Conservation (phyloP, 2,329 filamentous ascomycete species). For the Ascochyta fabae region DNA sequence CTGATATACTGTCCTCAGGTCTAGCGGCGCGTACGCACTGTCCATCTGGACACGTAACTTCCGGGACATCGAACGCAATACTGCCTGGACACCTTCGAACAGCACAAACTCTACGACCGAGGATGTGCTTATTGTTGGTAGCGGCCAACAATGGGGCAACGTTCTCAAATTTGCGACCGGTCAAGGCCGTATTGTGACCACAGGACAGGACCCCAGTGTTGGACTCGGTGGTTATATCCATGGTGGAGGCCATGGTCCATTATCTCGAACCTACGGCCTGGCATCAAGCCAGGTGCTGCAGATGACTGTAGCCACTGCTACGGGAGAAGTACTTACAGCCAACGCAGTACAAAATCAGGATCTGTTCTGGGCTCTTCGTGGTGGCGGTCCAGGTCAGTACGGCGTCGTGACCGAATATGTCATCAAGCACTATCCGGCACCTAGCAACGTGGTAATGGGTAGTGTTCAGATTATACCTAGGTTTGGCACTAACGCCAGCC, state of each 20-base stretch:
- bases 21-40: conserved; percentile 24
- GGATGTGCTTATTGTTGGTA: conserved; percentile 28
- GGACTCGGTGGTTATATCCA: conserved; percentile 51
- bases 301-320: conserved; percentile 16
- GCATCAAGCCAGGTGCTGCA: conserved; percentile 23
- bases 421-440: conserved; percentile 22
- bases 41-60: conserved; percentile 32
- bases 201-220: conserved; percentile 46
- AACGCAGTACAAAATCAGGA: conserved; percentile 19
- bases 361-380: conserved; percentile 26
- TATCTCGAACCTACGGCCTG: conserved; percentile 51
- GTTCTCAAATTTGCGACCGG: neutral
- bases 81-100: conserved; percentile 3
- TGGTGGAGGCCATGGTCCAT: conserved; percentile 60
- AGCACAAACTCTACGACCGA: conserved; percentile 5
- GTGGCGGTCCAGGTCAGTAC: conserved; percentile 22
- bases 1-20: conserved; percentile 6
- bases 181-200: conserved; percentile 6
- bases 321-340: conserved; percentile 19
- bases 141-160: conserved; percentile 22
- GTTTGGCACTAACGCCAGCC: conserved; percentile 12
- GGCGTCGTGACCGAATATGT: conserved; percentile 24
- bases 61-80: conserved; percentile 9
- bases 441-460: conserved; percentile 13
- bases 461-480: conserved; percentile 15